A percentile compares a stretch with the other conserved stretches of the same genome.
phyloP scores from a whole-genome alignment of 2,329 filamentous ascomycete species.

The Hymenotorrendiella dingleyae region DNA sequence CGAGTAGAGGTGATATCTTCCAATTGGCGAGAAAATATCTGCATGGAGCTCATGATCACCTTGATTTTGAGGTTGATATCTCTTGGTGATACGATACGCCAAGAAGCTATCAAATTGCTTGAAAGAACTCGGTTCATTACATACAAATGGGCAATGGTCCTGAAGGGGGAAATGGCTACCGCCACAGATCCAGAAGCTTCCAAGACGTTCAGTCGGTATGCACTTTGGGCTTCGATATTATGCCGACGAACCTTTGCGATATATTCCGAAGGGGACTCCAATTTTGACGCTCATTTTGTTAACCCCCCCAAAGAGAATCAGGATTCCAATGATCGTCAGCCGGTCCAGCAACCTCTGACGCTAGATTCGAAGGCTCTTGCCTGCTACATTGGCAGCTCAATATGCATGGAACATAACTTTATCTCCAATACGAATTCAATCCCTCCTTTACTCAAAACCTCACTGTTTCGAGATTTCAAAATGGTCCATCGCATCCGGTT shows the following conservation, averaged over 20 bases:
- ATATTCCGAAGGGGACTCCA: constrained; percentile 6
- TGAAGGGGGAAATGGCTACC: constrained; percentile 41
- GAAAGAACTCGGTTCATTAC: constrained; percentile 37
- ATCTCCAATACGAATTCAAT: constrained; percentile 33
- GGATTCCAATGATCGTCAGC: too few relatives aligned
- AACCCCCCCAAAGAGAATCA: too few relatives aligned
- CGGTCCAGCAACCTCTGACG: neutral
- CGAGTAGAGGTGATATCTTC: constrained; percentile 40
- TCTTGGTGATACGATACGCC: constrained; percentile 13
- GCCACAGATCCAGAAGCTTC: constrained; percentile 34
- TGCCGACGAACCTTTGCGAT: constrained; percentile 43
- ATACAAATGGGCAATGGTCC: constrained; percentile 41
- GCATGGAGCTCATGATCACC: constrained; percentile 53
- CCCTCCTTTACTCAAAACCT: constrained; percentile 30
- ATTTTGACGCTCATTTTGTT: too few relatives aligned
- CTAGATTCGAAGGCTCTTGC: constrained; percentile 16
- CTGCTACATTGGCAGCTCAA: constrained; percentile 35
- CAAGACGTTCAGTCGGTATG: constrained; percentile 37
- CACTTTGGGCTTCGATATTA: constrained; percentile 50
- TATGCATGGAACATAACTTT: constrained; percentile 43
- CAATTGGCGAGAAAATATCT: constrained; percentile 54
- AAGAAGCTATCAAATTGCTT: constrained; percentile 32
- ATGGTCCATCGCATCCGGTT: constrained; percentile 34
- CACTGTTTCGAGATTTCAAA: constrained; percentile 43
- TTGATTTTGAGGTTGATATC: constrained; percentile 39